Base-by-base conservation (phyloP, 1,139 yeast species). In the Protomyces macrosporus region DNA sequence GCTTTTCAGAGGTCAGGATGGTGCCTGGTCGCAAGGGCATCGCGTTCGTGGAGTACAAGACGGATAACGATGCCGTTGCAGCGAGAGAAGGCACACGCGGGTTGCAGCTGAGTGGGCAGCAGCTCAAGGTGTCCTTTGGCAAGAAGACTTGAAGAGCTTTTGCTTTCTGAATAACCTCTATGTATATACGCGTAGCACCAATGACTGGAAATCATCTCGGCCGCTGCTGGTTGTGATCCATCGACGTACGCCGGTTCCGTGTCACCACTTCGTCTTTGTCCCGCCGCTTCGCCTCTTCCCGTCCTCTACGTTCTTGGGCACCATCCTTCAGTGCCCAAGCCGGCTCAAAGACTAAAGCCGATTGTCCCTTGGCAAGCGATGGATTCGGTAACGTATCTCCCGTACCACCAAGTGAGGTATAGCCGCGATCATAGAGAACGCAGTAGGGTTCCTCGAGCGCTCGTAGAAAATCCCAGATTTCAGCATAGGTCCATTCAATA, bases 401-500 rank as follows among this genome's bases (percentile, higher is more conserved):
- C 1, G 82, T 76, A 0, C 96, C 95, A 3, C 97, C 97, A 45
- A 90, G 75, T 14, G 95, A 86, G 1, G 97, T 88, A 71, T 85
- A 90, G 0, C 97, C 97, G 55, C 70, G 67, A 71, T 89, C 95
- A 70, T 90, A 90, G 68, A 90, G 76, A 3, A 70, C 66, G 71
- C 96, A 90, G 74, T 90, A 90, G 1, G 78, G 78, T 32, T 86
- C 75, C 37, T 79, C 71, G 54, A 83, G 74, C 1, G 77, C 79
- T 45, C 82, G 72, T 64, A 87, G 76, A 65, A 84, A 77, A 68
- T 65, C 85, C 97, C 97, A 90, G 3, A 90, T 79, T 65, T 89
- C 89, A 35, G 80, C 81, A 70, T 87, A 88, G 53, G 81, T 81
- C 96, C 96, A 90, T 63, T 87, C 87, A 58, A 90, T 78, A 10